These are phyloP conservation scores for Pleurotus citrinopileatus DNA, from an alignment of 768 basidiomycete species.

Conservation along the genomic window DNA sequence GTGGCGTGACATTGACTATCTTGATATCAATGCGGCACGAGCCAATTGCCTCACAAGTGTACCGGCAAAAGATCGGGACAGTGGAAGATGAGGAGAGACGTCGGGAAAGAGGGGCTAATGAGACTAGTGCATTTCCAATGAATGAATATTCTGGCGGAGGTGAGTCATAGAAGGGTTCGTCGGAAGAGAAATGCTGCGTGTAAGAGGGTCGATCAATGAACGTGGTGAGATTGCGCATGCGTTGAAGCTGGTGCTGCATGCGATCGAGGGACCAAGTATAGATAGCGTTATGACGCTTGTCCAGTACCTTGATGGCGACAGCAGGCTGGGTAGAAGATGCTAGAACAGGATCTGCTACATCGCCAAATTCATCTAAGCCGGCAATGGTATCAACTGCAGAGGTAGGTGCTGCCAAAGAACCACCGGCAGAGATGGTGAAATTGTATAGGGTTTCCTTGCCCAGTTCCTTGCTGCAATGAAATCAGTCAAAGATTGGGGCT, in stretches of 20 bases:
- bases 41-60: conserved; percentile 94
- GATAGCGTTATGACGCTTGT: conserved; percentile 81
- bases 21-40: conserved; percentile 88
- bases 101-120: conserved; percentile 78
- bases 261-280: conserved; percentile 91
- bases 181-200: conserved; percentile 89
- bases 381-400: conserved; percentile 86
- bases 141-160: conserved; percentile 90
- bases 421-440: conserved; percentile 86
- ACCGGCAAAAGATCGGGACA: conserved; percentile 89
- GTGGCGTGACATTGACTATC: conserved; percentile 66
- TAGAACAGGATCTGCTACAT: conserved; percentile 82
- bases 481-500: background rate
- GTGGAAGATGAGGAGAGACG: conserved; percentile 70
- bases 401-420: conserved; percentile 70
- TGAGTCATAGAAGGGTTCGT: conserved; percentile 90
- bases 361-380: conserved; percentile 88
- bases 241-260: conserved; percentile 83
- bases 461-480: conserved; percentile 68
- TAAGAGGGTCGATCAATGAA: conserved; percentile 93
- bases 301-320: conserved; percentile 88
- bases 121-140: conserved; percentile 83
- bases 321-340: conserved; percentile 75
- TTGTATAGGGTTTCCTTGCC: conserved; percentile 88
- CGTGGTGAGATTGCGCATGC: conserved; percentile 90